These are phyloP conservation scores for Eucalyptus regnans DNA, from an alignment of 345 rosid genomes.

Conservation along the genomic window DNA sequence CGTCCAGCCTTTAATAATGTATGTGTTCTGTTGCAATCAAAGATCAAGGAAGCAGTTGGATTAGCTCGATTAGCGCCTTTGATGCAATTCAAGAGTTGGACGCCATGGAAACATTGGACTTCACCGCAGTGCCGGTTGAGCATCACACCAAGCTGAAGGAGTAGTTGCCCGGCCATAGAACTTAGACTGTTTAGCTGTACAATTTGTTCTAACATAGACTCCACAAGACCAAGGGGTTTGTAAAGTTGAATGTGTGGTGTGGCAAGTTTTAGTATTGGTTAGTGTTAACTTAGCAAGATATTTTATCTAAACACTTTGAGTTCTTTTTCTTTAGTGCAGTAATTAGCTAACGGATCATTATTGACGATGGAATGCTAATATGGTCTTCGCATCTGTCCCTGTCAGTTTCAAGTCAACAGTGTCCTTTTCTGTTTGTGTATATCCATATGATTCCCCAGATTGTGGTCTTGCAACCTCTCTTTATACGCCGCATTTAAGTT, in stretches of 20 bases:
- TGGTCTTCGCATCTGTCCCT: too few relatives aligned
- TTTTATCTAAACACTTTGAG: too few relatives aligned
- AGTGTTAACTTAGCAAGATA: too few relatives aligned
- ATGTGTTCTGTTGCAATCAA: slow-evolving; percentile 33
- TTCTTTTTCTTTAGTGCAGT: too few relatives aligned
- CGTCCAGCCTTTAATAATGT: neutral
- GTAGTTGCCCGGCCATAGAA: neutral
- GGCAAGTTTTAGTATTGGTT: neutral
- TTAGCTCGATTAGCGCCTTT: slow-evolving; percentile 2
- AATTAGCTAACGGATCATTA: too few relatives aligned
- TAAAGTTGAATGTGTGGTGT: neutral
- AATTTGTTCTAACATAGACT: neutral
- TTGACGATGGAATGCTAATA: too few relatives aligned
- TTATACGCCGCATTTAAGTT: too few relatives aligned
- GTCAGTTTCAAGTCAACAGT: too few relatives aligned
- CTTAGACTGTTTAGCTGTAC: neutral
- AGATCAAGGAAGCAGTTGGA: slow-evolving; percentile 25
- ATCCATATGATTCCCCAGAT: too few relatives aligned
- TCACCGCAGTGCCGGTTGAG: neutral
- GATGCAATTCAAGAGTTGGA: slow-evolving; percentile 51
- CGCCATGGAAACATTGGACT: slow-evolving; percentile 37
- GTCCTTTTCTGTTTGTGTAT: too few relatives aligned
- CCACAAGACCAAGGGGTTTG: neutral
- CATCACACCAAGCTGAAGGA: neutral
- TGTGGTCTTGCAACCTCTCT: too few relatives aligned